Conservation (phyloP, 306 rosid genomes). For the Glycyrrhiza uralensis region DNA sequence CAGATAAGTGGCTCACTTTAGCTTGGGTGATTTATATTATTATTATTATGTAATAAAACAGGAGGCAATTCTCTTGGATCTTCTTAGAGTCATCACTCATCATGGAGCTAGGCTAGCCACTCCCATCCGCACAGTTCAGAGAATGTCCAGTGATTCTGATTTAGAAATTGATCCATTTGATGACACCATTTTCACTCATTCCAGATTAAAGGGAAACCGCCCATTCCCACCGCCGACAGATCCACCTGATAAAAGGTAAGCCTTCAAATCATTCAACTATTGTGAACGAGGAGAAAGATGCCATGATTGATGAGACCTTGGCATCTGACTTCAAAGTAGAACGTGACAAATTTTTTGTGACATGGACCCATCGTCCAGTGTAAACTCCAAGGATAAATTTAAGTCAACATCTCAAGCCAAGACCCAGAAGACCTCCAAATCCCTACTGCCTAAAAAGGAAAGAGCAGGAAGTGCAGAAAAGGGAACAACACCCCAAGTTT, state of each 20-base stretch:
- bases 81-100: slow-evolving; percentile 83
- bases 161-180: slow-evolving; percentile 67
- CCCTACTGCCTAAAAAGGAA: slow-evolving; percentile 37
- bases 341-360: slow-evolving; percentile 22
- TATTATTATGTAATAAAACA: slow-evolving; percentile 43
- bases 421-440: slow-evolving; percentile 39
- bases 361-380: slow-evolving; percentile 31
- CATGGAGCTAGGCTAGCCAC: slow-evolving; percentile 90
- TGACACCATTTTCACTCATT: slow-evolving; percentile 46
- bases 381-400: slow-evolving; percentile 28
- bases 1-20: slow-evolving; percentile 17
- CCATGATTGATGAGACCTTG: slow-evolving; percentile 46
- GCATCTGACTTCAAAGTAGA: slow-evolving; percentile 42
- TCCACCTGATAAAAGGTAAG: slow-evolving; percentile 60
- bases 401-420: slow-evolving; percentile 37
- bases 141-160: slow-evolving; percentile 60
- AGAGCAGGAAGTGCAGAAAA: slow-evolving; percentile 25
- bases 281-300: slow-evolving; percentile 52
- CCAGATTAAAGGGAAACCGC: slow-evolving; percentile 45
- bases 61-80: slow-evolving; percentile 92
- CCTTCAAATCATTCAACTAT: slow-evolving; percentile 44
- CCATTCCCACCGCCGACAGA: slow-evolving; percentile 56
- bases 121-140: slow-evolving; percentile 92
- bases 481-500: slow-evolving; percentile 17
- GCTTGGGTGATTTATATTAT: slow-evolving; percentile 16